Evolutionary conservation across 441 rosid species (phyloP).

Genomic region (Gossypium gossypioides): DNA sequence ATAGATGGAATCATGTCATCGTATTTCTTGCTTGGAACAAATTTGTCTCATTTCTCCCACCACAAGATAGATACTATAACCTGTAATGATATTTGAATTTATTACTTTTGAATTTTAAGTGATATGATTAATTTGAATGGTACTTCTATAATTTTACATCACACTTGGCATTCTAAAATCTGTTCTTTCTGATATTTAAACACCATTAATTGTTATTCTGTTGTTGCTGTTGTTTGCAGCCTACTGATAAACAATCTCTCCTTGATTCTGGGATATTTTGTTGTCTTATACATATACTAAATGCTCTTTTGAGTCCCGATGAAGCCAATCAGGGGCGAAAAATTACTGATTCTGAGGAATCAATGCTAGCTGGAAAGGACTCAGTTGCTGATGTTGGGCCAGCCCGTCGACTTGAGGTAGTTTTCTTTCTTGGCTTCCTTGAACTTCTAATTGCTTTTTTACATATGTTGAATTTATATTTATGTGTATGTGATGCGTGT

Average conservation of each 20-base stretch:
- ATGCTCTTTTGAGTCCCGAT: constrained; percentile 55
- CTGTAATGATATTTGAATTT: background rate
- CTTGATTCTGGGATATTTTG: constrained; percentile 97
- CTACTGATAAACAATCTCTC: constrained; percentile 85
- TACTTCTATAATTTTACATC: background rate
- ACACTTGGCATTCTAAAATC: background rate
- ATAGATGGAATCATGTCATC: background rate
- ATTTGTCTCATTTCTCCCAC: background rate
- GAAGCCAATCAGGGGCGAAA: constrained; percentile 31
- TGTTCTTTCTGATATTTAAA: constrained; percentile 3
- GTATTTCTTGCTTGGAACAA: background rate
- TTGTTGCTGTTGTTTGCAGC: constrained; percentile 39
- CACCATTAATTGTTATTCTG: constrained; percentile 3
- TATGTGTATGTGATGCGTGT: background rate
- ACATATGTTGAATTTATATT: background rate
- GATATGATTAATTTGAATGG: background rate
- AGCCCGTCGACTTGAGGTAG: constrained; percentile 76
- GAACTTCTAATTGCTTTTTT: background rate
- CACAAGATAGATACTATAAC: background rate
- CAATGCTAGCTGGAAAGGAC: constrained; percentile 34
- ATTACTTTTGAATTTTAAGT: background rate
- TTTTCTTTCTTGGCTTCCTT: constrained; percentile 11
- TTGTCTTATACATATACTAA: constrained; percentile 81
- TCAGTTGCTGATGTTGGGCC: constrained; percentile 28
- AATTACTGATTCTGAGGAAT: constrained; percentile 28